phyloP scores from a whole-genome alignment of 1,284 basidiomycete genomes.

The Trichosporon sp. region DNA sequence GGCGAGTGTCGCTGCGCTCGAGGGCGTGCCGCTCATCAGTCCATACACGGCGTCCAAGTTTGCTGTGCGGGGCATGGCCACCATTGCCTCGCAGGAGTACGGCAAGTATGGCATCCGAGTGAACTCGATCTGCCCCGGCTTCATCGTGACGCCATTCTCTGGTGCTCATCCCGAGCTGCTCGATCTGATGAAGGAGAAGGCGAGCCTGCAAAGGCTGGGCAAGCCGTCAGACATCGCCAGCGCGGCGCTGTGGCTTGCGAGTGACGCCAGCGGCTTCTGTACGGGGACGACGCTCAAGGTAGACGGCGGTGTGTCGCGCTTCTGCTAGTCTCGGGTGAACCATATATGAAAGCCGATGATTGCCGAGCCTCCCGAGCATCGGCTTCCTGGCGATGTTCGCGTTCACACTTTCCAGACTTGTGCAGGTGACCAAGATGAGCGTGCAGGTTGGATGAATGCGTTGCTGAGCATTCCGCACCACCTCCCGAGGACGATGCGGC shows the following conservation, averaged over 20 bases:
- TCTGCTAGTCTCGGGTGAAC: neutral
- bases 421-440: no score
- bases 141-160: conserved; percentile 21
- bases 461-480: no score
- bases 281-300: conserved; percentile 26
- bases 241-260: conserved; percentile 26
- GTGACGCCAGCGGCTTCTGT: conserved; percentile 22
- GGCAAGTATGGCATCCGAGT: conserved; percentile 29
- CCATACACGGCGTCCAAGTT: conserved; percentile 33
- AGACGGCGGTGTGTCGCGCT: conserved; percentile 21
- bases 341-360: neutral
- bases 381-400: no score
- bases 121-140: conserved; percentile 27
- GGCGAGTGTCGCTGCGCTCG: conserved; percentile 25
- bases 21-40: conserved; percentile 30
- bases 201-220: conserved; percentile 23
- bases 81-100: conserved; percentile 26
- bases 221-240: conserved; percentile 27
- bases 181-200: conserved; percentile 7
- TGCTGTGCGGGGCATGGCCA: conserved; percentile 27
- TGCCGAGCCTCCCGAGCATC: no score
- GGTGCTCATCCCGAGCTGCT: conserved; percentile 11
- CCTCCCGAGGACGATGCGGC: no score
- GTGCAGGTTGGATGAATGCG: no score
- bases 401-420: no score